Evolutionary conservation across 495 filamentous ascomycete species (phyloP), one percentile per base, ranked within the genome.

Genomic region (Pyrenula massariospora): DNA sequence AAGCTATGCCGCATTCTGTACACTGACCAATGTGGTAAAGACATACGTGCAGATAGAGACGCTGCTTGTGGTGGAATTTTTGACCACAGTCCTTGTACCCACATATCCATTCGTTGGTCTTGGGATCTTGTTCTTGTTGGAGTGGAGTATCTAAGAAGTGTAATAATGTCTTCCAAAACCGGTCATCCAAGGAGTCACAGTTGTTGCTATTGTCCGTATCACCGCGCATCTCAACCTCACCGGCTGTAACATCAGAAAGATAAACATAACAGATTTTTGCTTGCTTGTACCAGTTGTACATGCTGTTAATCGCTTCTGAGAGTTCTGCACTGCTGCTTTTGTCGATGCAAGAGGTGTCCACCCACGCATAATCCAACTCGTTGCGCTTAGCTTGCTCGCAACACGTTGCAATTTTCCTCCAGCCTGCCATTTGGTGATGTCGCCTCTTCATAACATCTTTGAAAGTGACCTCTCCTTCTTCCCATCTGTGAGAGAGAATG

Each of bases 301-400:
- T 65, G 22, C 54, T 59, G 52, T 62, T 64, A 52, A 63, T 54
- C 53, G 67, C 66, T 57, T 75, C 70, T 48, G 61, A 65, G 2
- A 74, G 62, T 56, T 76, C 72, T 12, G 70, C 69, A 50, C 73
- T 76, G 57, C 67, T 70, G 10, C 60, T 63, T 20, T 75, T 74
- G 53, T 77, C 66, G 61, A 75, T 76, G 54, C 73, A 76, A 53
- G 73, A 76, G 0, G 73, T 74, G 50, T 75, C 73, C 21, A 75
- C 62, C 73, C 73, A 76, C 10, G 65, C 66, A 66, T 70, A 73
- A n/a, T 63, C 12, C 22, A 65, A 59, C 0, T 50, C 50, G 21
- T 72, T 59, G 0, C 22, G 22, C 0, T 24, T 56, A 0, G 71
- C 71, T 5, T 64, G 65, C 1, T 58, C 52, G 55, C 71, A 73